A percentile compares a stretch with the other conserved stretches of the same genome.
phyloP scores from a whole-genome alignment of 2,329 filamentous ascomycete species.

The Fusarium subglutinans region DNA sequence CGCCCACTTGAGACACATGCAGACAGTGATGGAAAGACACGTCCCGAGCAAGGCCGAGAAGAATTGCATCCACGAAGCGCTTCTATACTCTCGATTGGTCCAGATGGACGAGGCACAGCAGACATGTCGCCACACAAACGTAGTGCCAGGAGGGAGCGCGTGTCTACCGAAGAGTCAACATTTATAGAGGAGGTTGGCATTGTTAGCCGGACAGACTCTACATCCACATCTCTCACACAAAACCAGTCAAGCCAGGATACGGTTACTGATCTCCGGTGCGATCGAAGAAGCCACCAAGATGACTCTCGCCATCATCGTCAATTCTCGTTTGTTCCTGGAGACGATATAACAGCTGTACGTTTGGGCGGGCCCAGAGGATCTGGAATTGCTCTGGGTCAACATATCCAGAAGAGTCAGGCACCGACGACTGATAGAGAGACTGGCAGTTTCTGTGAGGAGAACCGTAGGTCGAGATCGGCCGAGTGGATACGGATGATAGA shows the following conservation, averaged over 20 bases:
- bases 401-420: not conserved
- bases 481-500: slow-evolving; percentile 17
- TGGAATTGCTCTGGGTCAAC: not conserved
- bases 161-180: not conserved
- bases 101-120: not conserved
- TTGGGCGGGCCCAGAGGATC: not conserved
- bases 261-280: not conserved
- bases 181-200: not conserved
- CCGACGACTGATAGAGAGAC: not conserved
- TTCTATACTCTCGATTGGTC: not conserved
- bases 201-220: not conserved
- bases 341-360: slow-evolving; percentile 29
- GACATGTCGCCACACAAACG: not conserved
- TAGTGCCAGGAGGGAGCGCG: slow-evolving; percentile 6
- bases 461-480: slow-evolving; percentile 26
- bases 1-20: slow-evolving; percentile 2
- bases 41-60: slow-evolving; percentile 2
- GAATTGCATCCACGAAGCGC: not conserved
- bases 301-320: slow-evolving; percentile 33
- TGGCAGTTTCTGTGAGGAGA: not conserved
- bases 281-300: not conserved
- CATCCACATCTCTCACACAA: not conserved
- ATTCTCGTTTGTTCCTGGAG: slow-evolving; percentile 44
- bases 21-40: not conserved
- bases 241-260: not conserved